Base-by-base conservation (phyloP, 805 yeast species). In the Cyberlindnera japonica region DNA sequence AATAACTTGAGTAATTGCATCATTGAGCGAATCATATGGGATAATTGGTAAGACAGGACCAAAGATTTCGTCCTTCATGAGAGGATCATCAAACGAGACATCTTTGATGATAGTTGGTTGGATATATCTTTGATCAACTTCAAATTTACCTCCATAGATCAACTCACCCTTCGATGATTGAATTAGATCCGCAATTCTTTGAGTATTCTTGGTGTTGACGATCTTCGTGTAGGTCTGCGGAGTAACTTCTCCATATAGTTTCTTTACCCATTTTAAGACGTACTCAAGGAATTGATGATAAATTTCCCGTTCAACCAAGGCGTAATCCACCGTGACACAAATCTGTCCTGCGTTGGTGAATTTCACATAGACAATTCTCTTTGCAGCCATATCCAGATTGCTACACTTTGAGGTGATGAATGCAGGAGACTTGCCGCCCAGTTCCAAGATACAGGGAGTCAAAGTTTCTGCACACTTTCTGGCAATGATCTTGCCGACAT, bases 391-490 rank as follows among this genome's bases (percentile, higher is more conserved):
- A 9, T 62, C 55, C 26, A 79, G 51, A 41, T 76, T 57, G 41
- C 69, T 67, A 36, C 71, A 63, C 47, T 67, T 68, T 34, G 66
- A 71, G 37, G 88, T 72, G 10, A 90, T 66, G 51, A 89, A 73
- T 2, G 77, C 84, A 0, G 98, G 98, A 7, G 91, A 82, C 61
- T 91, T 91, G 5, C 98, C 98, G 39, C 98, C 97, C 33, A 90
- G 69, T 63, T 90, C 98, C 46, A 90, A 70, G 8, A 84, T 63
- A 10, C 74, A 74, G 1, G 97, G 97, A 1, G 95, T 87, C 50
- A 90, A 69, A 16, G 76, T 74, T 62, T 85, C 79, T n/a, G 91
- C 93, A 1, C 97, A 96, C 33, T 84, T 83, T 44, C 69, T 65
- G 19, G 91, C 82, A 24, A 91, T 77, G 38, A 86, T 76, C 25